Conservation (phyloP, 78 protist species). For the Monosiga brevicollis region DNA sequence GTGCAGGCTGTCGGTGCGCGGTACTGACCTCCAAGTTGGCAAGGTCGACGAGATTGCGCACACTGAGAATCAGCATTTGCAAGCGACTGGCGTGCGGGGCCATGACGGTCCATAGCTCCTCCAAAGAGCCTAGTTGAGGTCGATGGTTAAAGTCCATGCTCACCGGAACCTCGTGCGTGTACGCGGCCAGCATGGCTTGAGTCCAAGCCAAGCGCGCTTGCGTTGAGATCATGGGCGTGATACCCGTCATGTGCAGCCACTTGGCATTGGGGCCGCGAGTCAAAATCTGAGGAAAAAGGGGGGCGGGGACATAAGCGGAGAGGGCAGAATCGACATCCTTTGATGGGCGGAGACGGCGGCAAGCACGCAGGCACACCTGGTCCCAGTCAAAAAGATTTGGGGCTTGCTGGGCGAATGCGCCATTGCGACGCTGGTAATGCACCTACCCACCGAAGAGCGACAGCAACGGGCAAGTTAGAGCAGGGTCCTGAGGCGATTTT, state of each 20-base stretch:
- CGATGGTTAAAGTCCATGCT: not conserved
- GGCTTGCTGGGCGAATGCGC: not conserved
- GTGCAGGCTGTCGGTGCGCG: no score
- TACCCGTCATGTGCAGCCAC: not conserved
- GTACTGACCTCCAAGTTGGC: not conserved
- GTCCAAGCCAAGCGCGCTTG: not conserved
- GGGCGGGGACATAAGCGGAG: not conserved
- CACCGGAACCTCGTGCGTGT: not conserved
- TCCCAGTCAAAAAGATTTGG: not conserved
- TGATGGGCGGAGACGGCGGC: no score
- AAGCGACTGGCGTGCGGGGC: not conserved
- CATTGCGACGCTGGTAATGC: not conserved
- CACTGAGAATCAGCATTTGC: not conserved
- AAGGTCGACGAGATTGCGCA: not conserved
- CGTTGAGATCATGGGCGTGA: not conserved
- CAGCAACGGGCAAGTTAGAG: no score
- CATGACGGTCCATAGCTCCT: not conserved
- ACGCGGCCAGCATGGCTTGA: not conserved
- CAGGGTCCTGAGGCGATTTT: no score
- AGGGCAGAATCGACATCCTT: not conserved
- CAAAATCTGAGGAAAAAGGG: not conserved
- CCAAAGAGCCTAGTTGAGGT: not conserved
- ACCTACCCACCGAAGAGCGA: no score
- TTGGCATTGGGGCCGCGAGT: not conserved
- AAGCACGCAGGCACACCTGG: no score